A percentile compares a stretch with the other conserved stretches of the same genome.
Conservation (phyloP, 2,329 filamentous ascomycete species). For the Dothideomycetidae sp. region DNA sequence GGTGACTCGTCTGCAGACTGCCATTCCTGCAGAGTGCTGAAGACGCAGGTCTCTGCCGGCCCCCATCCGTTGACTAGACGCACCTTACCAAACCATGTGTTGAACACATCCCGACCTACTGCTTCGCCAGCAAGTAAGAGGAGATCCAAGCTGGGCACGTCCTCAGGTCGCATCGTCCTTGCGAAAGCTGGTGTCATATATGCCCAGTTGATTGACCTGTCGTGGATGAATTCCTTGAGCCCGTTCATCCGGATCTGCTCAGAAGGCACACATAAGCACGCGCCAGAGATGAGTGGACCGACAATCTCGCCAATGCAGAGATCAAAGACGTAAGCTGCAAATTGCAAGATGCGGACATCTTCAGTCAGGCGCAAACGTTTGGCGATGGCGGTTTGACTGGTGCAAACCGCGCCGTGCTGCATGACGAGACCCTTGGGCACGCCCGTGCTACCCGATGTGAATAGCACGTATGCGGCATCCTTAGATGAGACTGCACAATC, state of each 20-base stretch:
- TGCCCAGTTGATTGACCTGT: background rate
- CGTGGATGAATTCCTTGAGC: background rate
- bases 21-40: conserved; percentile 1
- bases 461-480: conserved; percentile 1
- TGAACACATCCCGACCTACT: background rate
- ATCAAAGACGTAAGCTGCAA: background rate
- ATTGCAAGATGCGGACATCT: conserved; percentile 3
- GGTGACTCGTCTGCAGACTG: background rate
- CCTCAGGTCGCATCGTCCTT: background rate
- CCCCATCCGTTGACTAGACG: conserved; percentile 3
- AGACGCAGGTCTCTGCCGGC: conserved; percentile 3
- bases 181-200: conserved; percentile 4
- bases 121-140: conserved; percentile 4
- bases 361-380: background rate
- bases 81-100: conserved; percentile 1
- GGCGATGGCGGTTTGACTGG: background rate
- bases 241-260: background rate
- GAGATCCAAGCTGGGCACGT: background rate
- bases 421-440: conserved; percentile 4
- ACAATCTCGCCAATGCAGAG: conserved; percentile 4
- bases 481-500: background rate
- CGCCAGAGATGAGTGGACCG: conserved; percentile 1
- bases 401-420: background rate
- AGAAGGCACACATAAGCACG: conserved; percentile 2
- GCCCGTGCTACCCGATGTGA: conserved; percentile 5